Evolutionary conservation across 164 flowering plant species (phyloP).

Genomic region (Brasenia schreberi): DNA sequence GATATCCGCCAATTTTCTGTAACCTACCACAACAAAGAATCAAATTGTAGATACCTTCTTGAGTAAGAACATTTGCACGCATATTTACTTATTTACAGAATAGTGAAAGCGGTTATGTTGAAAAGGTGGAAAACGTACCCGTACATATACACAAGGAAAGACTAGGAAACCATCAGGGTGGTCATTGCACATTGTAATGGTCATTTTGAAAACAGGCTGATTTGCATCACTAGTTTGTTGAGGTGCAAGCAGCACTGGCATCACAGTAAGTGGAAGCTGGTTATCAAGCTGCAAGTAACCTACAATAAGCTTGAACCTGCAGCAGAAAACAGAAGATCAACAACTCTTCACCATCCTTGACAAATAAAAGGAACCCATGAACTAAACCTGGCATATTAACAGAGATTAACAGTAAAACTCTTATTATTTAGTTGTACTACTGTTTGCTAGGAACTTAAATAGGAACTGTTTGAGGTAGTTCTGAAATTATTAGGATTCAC

Average conservation of each 20-base stretch:
- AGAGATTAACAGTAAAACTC: too few species aligned
- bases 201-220: slow-evolving; percentile 85
- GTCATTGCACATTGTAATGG: slow-evolving; percentile 57
- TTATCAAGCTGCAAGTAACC: slow-evolving; percentile 88
- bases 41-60: too few species aligned
- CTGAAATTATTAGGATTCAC: too few species aligned
- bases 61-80: too few species aligned
- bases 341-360: too few species aligned
- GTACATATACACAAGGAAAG: slow-evolving; percentile 68
- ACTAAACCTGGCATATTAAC: too few species aligned
- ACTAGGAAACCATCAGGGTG: slow-evolving; percentile 66
- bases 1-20: slow-evolving; percentile 80
- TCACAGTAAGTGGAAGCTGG: slow-evolving; percentile 74
- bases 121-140: slow-evolving; percentile 35
- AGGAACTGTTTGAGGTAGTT: too few species aligned
- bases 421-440: too few species aligned
- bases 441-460: too few species aligned
- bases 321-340: slow-evolving; percentile 8
- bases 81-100: too few species aligned
- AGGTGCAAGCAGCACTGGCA: slow-evolving; percentile 91
- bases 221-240: slow-evolving; percentile 44
- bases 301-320: slow-evolving; percentile 86
- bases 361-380: too few species aligned
- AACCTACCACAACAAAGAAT: slow-evolving; percentile 30
- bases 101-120: too few species aligned